Percentiles rank a stretch among this genome's conserved stretches.
Conservation (phyloP, 164 flowering plant genomes). For the Nymphaea thermarum region DNA sequence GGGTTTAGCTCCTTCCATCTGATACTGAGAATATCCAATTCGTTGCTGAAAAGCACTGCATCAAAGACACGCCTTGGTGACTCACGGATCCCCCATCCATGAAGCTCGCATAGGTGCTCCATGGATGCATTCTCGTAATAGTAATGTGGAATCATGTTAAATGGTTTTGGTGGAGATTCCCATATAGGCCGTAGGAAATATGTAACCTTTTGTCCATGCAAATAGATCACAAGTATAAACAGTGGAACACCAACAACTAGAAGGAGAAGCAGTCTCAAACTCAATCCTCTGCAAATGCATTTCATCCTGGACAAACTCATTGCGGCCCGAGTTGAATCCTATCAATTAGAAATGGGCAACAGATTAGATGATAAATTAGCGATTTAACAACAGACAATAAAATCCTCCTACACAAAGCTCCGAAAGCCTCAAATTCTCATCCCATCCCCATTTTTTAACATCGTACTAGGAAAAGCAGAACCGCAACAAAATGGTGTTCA, state of each 20-base stretch:
- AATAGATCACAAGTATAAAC: constrained; percentile 33
- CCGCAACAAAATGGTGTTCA: neutral
- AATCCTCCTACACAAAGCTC: neutral
- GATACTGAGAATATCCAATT: constrained; percentile 61
- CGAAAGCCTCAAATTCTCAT: neutral
- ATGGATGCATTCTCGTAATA: constrained; percentile 68
- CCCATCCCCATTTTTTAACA: neutral
- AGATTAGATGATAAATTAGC: neutral
- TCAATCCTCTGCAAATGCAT: constrained; percentile 53
- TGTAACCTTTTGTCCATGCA: constrained; percentile 73
- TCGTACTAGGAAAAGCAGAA: neutral
- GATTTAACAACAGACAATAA: neutral
- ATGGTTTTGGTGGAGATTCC: constrained; percentile 89
- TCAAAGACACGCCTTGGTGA: constrained; percentile 82
- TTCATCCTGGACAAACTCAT: constrained; percentile 48
- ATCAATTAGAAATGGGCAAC: neutral
- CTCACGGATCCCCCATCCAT: constrained; percentile 84
- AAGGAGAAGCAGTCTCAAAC: constrained; percentile 36
- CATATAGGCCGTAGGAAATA: constrained; percentile 80
- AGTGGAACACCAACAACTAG: constrained; percentile 43
- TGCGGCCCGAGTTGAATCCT: constrained; percentile 40
- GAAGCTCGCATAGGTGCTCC: constrained; percentile 77
- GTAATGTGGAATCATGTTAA: constrained; percentile 57
- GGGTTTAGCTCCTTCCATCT: constrained; percentile 86
- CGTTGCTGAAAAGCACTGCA: constrained; percentile 82